Evolutionary conservation across 2,329 filamentous ascomycete genomes (phyloP).

Genomic region (Aotearoamyces nothofagi): DNA sequence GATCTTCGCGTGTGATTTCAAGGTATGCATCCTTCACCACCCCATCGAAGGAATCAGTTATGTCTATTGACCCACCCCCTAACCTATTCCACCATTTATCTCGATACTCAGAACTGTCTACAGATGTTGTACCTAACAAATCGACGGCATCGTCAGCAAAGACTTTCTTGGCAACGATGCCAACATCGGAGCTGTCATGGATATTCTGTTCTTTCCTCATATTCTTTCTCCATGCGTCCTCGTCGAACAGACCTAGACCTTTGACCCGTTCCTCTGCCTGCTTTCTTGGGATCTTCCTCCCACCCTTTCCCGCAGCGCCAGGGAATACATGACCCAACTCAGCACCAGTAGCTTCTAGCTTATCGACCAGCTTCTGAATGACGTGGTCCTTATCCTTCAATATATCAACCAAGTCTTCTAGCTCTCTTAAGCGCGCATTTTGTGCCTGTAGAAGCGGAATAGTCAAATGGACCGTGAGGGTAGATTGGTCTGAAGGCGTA

Average conservation of each 20-base stretch:
- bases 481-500: conserved; percentile 18
- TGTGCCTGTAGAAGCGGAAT: conserved; percentile 30
- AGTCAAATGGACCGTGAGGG: conserved; percentile 29
- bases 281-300: conserved; percentile 24
- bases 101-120: background rate
- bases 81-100: conserved; percentile 2
- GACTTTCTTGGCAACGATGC: background rate
- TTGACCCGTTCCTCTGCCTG: conserved; percentile 22
- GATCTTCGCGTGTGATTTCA: background rate
- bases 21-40: background rate
- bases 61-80: background rate
- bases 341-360: conserved; percentile 32
- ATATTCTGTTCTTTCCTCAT: background rate
- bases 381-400: conserved; percentile 37
- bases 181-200: background rate
- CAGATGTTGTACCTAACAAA: background rate
- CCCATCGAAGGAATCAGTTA: background rate
- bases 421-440: conserved; percentile 26
- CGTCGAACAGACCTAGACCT: conserved; percentile 31
- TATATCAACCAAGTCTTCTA: conserved; percentile 25
- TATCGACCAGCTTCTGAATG: conserved; percentile 36
- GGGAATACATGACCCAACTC: conserved; percentile 36
- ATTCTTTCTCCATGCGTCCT: conserved; percentile 10
- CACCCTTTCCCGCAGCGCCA: conserved; percentile 18
- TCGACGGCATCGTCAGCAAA: conserved; percentile 4